A percentile compares a stretch with the other conserved stretches of the same genome.
These are phyloP conservation scores for Acanthamoeba castellanii DNA, from an alignment of 208 protist species.

Conservation along the genomic window DNA sequence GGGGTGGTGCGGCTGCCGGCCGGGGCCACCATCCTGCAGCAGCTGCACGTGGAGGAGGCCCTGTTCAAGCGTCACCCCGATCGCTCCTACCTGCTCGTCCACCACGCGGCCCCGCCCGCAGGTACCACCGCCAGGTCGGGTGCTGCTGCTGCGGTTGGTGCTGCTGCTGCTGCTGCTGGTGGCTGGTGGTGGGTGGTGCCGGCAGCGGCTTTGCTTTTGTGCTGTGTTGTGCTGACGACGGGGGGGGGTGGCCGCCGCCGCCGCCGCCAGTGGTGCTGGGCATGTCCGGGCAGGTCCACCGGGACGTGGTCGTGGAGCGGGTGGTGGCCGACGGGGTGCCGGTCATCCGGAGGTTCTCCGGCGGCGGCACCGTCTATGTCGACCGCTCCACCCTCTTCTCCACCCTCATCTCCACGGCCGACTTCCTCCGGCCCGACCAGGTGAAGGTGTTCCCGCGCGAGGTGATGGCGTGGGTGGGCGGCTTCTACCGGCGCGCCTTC, in stretches of 20 bases:
- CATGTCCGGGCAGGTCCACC: neutral
- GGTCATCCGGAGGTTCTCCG: constrained; percentile 21
- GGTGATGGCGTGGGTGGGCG: constrained; percentile 28
- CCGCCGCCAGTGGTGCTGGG: constrained; percentile 34
- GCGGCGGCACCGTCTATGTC: constrained; percentile 38
- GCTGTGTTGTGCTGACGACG: no score
- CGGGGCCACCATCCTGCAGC: neutral
- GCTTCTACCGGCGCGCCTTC: neutral
- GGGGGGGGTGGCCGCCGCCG: no score
- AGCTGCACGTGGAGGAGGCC: constrained; percentile 63
- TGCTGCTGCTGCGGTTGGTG: neutral
- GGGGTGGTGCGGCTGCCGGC: neutral
- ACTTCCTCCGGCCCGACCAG: constrained; percentile 41
- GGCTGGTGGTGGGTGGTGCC: neutral
- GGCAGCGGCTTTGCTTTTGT: neutral
- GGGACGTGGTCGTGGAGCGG: neutral
- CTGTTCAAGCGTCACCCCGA: neutral
- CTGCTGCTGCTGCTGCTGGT: neutral
- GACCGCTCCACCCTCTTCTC: constrained; percentile 34
- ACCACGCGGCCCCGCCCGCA: constrained; percentile 1
- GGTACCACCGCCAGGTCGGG: neutral
- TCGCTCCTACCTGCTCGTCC: neutral
- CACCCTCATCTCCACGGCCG: constrained; percentile 6
- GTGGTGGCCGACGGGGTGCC: neutral
- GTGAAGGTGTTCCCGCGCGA: constrained; percentile 39